A percentile compares a stretch with the other conserved stretches of the same genome.
These are phyloP conservation scores for Globisporangium middletonii DNA, from an alignment of 352 stramenopile species.

Conservation along the genomic window DNA sequence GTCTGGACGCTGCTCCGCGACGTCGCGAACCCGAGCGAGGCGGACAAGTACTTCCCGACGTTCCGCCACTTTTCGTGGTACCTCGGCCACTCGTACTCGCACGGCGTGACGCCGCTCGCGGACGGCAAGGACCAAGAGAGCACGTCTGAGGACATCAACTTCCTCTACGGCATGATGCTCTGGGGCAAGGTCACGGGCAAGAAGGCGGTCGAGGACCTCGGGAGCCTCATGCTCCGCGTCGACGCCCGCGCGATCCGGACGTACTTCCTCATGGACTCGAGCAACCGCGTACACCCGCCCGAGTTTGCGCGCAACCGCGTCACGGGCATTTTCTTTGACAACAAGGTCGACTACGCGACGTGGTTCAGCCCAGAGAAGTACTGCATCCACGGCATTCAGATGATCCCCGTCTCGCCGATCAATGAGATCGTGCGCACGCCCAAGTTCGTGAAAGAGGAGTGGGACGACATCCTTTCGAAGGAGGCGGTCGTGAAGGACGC, in stretches of 20 bases:
- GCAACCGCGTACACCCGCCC: conserved; percentile 36
- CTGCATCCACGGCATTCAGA: conserved; percentile 80
- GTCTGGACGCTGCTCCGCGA: conserved; percentile 41
- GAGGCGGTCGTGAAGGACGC: conserved; percentile 30
- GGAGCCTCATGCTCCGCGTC: conserved; percentile 49
- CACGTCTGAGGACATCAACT: conserved; percentile 69
- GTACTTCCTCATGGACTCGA: conserved; percentile 69
- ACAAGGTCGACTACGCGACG: conserved; percentile 77
- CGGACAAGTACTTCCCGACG: conserved; percentile 53
- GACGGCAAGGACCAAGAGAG: conserved; percentile 73
- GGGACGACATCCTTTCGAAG: conserved; percentile 41
- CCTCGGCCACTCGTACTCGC: conserved; percentile 66
- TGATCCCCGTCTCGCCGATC: conserved; percentile 59
- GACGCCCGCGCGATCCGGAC: conserved; percentile 43
- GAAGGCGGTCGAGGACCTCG: conserved; percentile 29
- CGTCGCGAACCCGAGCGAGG: conserved; percentile 29
- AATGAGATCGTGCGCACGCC: conserved; percentile 46
- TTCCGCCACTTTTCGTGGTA: conserved; percentile 71
- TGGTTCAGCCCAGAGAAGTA: conserved; percentile 64
- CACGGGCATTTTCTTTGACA: conserved; percentile 75
- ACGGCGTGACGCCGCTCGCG: conserved; percentile 45
- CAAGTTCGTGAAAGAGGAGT: conserved; percentile 58
- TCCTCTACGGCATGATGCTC: conserved; percentile 45
- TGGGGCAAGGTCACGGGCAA: conserved; percentile 44
- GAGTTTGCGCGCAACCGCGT: conserved; percentile 46